Conservation (phyloP, 352 stramenopile species). For the Phytophthora europaea region DNA sequence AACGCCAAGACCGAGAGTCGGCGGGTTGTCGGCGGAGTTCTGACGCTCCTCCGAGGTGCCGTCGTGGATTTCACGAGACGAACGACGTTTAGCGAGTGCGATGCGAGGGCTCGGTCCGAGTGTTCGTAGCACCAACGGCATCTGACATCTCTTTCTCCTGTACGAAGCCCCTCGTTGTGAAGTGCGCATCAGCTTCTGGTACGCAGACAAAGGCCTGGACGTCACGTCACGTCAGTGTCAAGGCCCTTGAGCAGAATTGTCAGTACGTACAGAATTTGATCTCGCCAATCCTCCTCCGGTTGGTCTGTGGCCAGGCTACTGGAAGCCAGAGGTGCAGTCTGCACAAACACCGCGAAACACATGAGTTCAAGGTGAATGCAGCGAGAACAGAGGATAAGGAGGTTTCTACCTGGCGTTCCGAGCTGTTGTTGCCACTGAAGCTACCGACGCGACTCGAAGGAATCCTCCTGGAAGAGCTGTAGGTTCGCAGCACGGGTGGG, state of each 20-base stretch:
- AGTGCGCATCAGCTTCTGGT: slow-evolving; percentile 35
- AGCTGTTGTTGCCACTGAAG: slow-evolving; percentile 26
- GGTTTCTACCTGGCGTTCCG: slow-evolving; percentile 26
- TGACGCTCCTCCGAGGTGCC: slow-evolving; percentile 8
- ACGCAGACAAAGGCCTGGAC: slow-evolving; percentile 43
- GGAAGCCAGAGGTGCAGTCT: background rate
- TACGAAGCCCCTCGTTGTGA: slow-evolving; percentile 28
- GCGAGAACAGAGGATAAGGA: background rate
- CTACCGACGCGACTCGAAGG: slow-evolving; percentile 4
- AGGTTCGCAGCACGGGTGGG: slow-evolving; percentile 27
- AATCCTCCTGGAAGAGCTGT: slow-evolving; percentile 6
- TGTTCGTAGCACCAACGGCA: slow-evolving; percentile 32
- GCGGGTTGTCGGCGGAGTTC: background rate
- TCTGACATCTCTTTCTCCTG: slow-evolving; percentile 32
- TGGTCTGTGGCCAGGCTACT: slow-evolving; percentile 6
- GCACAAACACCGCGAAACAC: background rate
- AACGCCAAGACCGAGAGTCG: slow-evolving; percentile 25
- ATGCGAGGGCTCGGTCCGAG: slow-evolving; percentile 37
- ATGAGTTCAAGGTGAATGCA: background rate
- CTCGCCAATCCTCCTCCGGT: slow-evolving; percentile 52
- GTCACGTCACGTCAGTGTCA: slow-evolving; percentile 5
- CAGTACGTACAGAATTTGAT: slow-evolving; percentile 49
- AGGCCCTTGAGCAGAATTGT: background rate
- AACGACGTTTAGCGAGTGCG: slow-evolving; percentile 6
- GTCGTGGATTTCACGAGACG: slow-evolving; percentile 3